phyloP scores from a whole-genome alignment of 805 yeast genomes.

The Zygoascus biomembranicola region DNA sequence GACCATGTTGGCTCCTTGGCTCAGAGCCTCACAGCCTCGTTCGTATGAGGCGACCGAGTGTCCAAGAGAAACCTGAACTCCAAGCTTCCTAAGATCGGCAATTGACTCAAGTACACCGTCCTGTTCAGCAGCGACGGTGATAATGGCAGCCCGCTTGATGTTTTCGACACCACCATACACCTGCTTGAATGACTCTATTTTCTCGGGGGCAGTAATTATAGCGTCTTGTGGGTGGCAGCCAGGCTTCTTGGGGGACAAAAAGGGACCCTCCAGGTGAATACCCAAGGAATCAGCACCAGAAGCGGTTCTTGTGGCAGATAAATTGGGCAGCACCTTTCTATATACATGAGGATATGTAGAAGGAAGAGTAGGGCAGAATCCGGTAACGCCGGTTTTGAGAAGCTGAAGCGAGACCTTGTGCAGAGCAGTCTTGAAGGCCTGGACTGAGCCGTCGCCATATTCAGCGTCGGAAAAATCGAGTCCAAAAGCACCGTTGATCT shows the following conservation, averaged over 20 bases:
- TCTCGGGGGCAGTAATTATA: slow-evolving; percentile 34
- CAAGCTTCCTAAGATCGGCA: slow-evolving; percentile 28
- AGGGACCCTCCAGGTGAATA: slow-evolving; percentile 56
- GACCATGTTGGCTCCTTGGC: slow-evolving; percentile 49
- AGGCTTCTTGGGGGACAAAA: slow-evolving; percentile 40
- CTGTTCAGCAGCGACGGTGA: slow-evolving; percentile 47
- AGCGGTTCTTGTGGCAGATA: slow-evolving; percentile 29
- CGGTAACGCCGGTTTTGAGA: slow-evolving; percentile 45
- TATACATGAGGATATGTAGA: slow-evolving; percentile 44
- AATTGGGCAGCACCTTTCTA: slow-evolving; percentile 37
- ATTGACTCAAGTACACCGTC: slow-evolving; percentile 39
- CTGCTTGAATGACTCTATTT: slow-evolving; percentile 23
- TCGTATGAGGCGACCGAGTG: slow-evolving; percentile 36
- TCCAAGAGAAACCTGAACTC: slow-evolving; percentile 39
- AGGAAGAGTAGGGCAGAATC: slow-evolving; percentile 50
- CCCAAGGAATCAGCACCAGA: slow-evolving; percentile 34
- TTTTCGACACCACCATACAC: slow-evolving; percentile 37
- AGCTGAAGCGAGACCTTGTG: slow-evolving; percentile 21
- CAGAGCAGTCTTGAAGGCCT: slow-evolving; percentile 17
- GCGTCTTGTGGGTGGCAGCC: slow-evolving; percentile 47
- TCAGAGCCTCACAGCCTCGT: slow-evolving; percentile 35
- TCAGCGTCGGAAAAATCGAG: slow-evolving; percentile 39
- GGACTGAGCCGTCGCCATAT: slow-evolving; percentile 25
- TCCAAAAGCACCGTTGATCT: slow-evolving; percentile 52
- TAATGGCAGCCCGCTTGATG: slow-evolving; percentile 28